Conservation (phyloP, 2,329 filamentous ascomycete genomes). For the Penicillium sp. region DNA sequence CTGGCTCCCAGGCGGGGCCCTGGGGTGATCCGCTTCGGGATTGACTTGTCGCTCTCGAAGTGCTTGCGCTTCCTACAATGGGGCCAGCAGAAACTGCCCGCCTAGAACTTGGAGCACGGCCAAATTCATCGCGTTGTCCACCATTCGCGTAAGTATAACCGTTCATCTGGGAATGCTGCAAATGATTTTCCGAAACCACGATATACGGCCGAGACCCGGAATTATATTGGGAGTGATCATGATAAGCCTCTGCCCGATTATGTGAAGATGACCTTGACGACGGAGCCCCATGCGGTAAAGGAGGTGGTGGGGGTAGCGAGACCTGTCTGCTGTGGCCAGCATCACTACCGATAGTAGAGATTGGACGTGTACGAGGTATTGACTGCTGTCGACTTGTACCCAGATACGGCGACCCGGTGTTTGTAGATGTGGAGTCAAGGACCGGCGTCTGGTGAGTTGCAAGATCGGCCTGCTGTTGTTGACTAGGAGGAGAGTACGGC, state of each 20-base stretch:
- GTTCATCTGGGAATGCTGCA: conserved; percentile 26
- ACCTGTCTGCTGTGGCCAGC: conserved; percentile 33
- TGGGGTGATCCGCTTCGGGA: conserved; percentile 40
- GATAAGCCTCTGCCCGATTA: conserved; percentile 33
- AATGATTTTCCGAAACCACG: conserved; percentile 28
- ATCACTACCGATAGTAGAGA: conserved; percentile 38
- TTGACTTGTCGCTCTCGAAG: conserved; percentile 40
- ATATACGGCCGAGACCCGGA: conserved; percentile 28
- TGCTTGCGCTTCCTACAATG: conserved; percentile 39
- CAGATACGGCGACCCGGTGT: conserved; percentile 24
- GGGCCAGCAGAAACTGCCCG: conserved; percentile 53
- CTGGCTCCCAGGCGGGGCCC: conserved; percentile 46
- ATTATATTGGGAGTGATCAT: conserved; percentile 25
- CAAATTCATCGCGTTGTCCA: conserved; percentile 28
- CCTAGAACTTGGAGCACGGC: conserved; percentile 46
- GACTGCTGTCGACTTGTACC: conserved; percentile 31
- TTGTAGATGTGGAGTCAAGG: conserved; percentile 26
- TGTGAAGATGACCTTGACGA: conserved; percentile 42
- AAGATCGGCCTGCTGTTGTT: conserved; percentile 28
- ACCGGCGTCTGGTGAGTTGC: conserved; percentile 20
- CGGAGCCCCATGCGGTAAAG: conserved; percentile 35
- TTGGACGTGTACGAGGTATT: conserved; percentile 36
- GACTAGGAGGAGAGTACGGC: conserved; percentile 45
- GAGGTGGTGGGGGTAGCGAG: conserved; percentile 44
- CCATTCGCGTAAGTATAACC: conserved; percentile 20